phyloP scores from a whole-genome alignment of 257 asterid species.

The Solanum phureja region DNA sequence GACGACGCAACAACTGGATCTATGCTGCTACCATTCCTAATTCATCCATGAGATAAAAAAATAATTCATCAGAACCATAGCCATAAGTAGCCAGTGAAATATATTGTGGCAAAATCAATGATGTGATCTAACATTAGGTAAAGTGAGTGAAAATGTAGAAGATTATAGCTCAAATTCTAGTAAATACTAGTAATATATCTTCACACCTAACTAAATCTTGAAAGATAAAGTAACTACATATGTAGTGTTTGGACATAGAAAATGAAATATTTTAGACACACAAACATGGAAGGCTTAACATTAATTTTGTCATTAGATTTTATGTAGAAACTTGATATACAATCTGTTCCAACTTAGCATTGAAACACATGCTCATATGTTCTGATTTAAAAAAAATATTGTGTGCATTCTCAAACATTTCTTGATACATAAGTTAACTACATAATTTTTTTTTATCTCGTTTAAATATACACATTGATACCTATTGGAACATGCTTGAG shows the following conservation, averaged over 20 bases:
- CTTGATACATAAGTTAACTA: too few relatives aligned
- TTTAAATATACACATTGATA: too few relatives aligned
- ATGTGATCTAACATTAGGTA: not conserved
- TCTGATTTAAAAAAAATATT: not conserved
- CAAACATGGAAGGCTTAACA: not conserved
- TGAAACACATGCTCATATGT: not conserved
- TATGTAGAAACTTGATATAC: not conserved
- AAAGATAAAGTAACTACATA: not conserved
- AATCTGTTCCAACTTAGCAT: not conserved
- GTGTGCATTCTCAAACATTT: too few relatives aligned
- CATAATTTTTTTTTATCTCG: too few relatives aligned
- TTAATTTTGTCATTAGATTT: not conserved
- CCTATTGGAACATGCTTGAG: too few relatives aligned
- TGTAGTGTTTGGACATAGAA: not conserved
- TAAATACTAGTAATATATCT: not conserved
- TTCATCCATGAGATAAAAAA: not conserved
- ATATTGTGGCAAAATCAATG: not conserved
- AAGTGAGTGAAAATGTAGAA: not conserved
- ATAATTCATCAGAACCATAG: not conserved
- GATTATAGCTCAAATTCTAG: not conserved
- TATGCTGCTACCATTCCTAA: not conserved
- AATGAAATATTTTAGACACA: not conserved
- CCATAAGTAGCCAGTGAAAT: not conserved
- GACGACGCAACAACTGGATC: not conserved
- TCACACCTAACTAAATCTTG: not conserved